Percentiles rank a stretch among this genome's conserved stretches.
These are phyloP conservation scores for Dipodascus geniculatus DNA, from an alignment of 805 yeast genomes.

Conservation along the genomic window DNA sequence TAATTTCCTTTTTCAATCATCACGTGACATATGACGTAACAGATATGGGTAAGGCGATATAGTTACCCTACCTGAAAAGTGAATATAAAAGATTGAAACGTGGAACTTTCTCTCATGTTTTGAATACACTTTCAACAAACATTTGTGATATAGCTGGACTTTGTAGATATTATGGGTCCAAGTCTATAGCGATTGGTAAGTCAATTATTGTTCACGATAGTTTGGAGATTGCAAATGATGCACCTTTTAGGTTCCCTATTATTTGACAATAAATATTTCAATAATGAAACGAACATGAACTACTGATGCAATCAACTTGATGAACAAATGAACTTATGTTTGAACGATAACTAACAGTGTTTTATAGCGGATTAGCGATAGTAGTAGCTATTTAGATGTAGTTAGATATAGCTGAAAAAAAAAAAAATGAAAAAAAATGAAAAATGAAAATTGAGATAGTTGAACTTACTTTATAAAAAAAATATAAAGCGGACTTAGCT, in stretches of 20 bases:
- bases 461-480: not conserved
- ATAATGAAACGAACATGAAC: not conserved
- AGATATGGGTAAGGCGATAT: too few species aligned
- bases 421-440: too few species aligned
- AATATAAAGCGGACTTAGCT: conserved; percentile 30
- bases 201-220: not conserved
- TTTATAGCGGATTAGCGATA: not conserved
- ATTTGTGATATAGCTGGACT: too few species aligned
- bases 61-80: too few species aligned
- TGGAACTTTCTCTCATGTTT: too few species aligned
- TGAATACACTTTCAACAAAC: too few species aligned
- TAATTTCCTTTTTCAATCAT: too few species aligned
- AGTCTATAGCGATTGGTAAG: not conserved
- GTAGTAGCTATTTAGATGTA: not conserved
- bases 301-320: not conserved
- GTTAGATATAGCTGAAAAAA: not conserved
- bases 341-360: too few species aligned
- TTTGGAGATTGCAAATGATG: not conserved
- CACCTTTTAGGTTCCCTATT: not conserved
- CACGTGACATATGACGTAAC: too few species aligned
- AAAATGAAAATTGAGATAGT: not conserved
- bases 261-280: not conserved
- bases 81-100: too few species aligned
- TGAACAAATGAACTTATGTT: not conserved
- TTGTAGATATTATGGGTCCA: too few species aligned